Conservation (phyloP, 257 asterid species). For the Rehmannia glutinosa region DNA sequence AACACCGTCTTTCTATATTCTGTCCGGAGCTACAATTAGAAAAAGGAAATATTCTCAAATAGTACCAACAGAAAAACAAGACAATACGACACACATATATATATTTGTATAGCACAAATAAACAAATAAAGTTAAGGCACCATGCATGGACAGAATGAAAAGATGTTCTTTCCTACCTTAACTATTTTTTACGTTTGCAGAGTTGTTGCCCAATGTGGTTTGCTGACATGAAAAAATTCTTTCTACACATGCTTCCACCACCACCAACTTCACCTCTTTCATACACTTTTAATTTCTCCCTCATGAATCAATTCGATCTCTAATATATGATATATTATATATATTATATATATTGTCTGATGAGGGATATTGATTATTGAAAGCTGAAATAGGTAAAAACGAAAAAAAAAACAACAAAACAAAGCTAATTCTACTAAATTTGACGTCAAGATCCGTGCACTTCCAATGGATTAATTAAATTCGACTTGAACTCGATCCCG, state of each 20-base stretch:
- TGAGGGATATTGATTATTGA: too few relatives aligned
- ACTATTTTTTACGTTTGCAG: not conserved
- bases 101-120: not conserved
- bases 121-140: not conserved
- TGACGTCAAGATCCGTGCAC: too few relatives aligned
- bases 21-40: not conserved
- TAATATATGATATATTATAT: too few relatives aligned
- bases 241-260: not conserved
- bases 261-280: not conserved
- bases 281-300: not conserved
- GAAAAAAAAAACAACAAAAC: too few relatives aligned
- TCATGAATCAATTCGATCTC: not conserved
- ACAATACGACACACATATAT: too few relatives aligned
- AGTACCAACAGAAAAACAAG: not conserved
- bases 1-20: constrained; percentile 14
- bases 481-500: too few relatives aligned
- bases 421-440: too few relatives aligned
- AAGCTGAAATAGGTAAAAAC: too few relatives aligned
- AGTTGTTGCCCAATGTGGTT: not conserved
- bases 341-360: too few relatives aligned
- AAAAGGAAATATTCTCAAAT: constrained; percentile 22
- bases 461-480: too few relatives aligned
- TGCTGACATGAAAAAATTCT: constrained; percentile 11
- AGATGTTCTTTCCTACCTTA: constrained; percentile 7
- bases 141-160: not conserved